A percentile compares a stretch with the other conserved stretches of the same genome.
Evolutionary conservation across 768 basidiomycete species (phyloP).

Genomic region (Tylopilus plumbeoviolaceoides): DNA sequence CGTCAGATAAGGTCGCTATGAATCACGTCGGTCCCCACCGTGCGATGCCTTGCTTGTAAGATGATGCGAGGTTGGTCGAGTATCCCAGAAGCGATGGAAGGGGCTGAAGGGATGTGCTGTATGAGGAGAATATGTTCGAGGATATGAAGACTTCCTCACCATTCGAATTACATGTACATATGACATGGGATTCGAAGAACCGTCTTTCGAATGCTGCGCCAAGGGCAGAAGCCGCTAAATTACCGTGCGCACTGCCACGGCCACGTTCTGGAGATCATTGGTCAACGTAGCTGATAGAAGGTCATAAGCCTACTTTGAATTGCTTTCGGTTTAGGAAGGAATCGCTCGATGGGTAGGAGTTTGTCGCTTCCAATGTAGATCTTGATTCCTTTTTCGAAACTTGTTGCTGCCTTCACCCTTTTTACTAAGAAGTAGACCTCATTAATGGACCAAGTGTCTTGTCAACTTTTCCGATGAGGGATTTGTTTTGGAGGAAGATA

Average conservation of each 20-base stretch:
- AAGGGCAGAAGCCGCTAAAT: constrained; percentile 33
- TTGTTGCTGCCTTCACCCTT: too few relatives aligned
- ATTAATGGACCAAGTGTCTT: too few relatives aligned
- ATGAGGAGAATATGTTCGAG: constrained; percentile 14
- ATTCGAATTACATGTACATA: constrained; percentile 61
- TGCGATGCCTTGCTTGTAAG: constrained; percentile 69
- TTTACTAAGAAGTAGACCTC: too few relatives aligned
- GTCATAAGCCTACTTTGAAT: too few relatives aligned
- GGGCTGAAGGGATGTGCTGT: constrained; percentile 8
- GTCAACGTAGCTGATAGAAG: too few relatives aligned
- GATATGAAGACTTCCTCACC: constrained; percentile 38
- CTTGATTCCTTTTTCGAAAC: too few relatives aligned
- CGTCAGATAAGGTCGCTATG: constrained; percentile 39
- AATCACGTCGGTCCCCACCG: constrained; percentile 48
- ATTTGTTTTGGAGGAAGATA: too few relatives aligned
- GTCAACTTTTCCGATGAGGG: constrained; percentile 97
- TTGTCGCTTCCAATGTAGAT: too few relatives aligned
- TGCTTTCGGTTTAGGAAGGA: too few relatives aligned
- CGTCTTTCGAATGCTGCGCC: constrained; percentile 38
- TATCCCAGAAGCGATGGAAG: constrained; percentile 33
- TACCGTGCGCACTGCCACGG: too few relatives aligned
- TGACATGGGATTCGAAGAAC: constrained; percentile 37
- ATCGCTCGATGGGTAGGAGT: too few relatives aligned
- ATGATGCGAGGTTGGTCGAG: constrained; percentile 57
- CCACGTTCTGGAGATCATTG: too few relatives aligned